Base-by-base conservation (phyloP, 1,139 yeast species). In the Lodderomyces beijingensis region DNA sequence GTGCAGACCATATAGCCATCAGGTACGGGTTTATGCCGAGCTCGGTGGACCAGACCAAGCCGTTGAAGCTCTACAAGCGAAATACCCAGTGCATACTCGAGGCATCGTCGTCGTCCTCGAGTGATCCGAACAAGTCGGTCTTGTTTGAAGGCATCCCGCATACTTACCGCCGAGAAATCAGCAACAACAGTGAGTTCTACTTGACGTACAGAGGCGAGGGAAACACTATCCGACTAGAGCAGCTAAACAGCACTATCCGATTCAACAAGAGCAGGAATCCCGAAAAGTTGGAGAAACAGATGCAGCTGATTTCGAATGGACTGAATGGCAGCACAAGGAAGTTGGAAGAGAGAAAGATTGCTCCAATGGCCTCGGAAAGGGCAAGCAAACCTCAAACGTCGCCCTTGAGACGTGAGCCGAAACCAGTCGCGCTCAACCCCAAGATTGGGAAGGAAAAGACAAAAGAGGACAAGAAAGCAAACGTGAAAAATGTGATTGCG, bases 21-120 rank as follows among this genome's bases (percentile, higher is more conserved):
- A 51, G 72, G 17, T 67, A 66, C 42, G 72, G 71, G 18, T 58
- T 62, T 37, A 53, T 64, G n/a, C 71, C 72, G 4, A 66, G 62
- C 33, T 57, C 68, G 24, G 57, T 67, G 66, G 71, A 66, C 42
- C 65, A 56, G 33, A 33, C 51, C 3, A 50, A 53, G 36, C 62
- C 65, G 3, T 45, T 66, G 28, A 55, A 49, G 15, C 45, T 66
- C 30, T 66, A 63, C 45, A 65, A 64, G 37, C 54, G 55, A 29
- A 59, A 55, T 30, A 58, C 56, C 33, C 59, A 58, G 33, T 53
- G 65, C 27, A 46, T 66, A 9, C 39, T 67, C 23, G 53, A 56
- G 35, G 69, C 67, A 1, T 54, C 49, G 16, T n/a, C n/a, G n/a
- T n/a, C n/a, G n/a, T 43, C 58, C 6, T 40, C 47, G 9, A 58